phyloP scores from a whole-genome alignment of 306 rosid genomes.

The Oemleria cerasiformis region DNA sequence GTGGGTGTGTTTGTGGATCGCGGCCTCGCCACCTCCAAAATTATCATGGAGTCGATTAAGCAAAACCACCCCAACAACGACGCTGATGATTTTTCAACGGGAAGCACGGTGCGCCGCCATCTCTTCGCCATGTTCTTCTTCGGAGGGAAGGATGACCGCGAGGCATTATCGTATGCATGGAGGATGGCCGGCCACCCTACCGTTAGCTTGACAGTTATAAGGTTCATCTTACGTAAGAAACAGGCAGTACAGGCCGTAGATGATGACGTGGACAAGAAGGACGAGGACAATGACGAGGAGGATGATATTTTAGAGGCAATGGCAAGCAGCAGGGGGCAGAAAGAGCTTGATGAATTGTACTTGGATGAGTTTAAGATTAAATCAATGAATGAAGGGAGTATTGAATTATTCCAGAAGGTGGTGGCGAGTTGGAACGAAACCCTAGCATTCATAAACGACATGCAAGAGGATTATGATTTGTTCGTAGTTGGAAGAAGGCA shows the following conservation, averaged over 20 bases:
- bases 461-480: conserved; percentile 24
- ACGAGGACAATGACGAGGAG: conserved; percentile 7
- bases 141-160: conserved; percentile 57
- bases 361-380: conserved; percentile 19
- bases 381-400: conserved; percentile 11
- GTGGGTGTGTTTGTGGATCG: conserved; percentile 37
- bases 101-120: neutral
- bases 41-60: neutral
- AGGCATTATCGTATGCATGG: conserved; percentile 56
- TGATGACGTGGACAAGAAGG: conserved; percentile 13
- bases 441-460: conserved; percentile 14
- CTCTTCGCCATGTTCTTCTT: conserved; percentile 36
- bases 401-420: conserved; percentile 16
- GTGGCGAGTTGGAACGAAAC: conserved; percentile 38
- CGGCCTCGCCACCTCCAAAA: conserved; percentile 14
- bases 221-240: conserved; percentile 26
- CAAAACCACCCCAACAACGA: neutral
- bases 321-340: conserved; percentile 19
- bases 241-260: neutral
- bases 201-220: conserved; percentile 29
- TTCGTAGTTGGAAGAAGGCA: conserved; percentile 35
- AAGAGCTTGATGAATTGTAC: conserved; percentile 22
- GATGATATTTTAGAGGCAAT: conserved; percentile 18
- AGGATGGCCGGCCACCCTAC: conserved; percentile 46
- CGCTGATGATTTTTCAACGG: neutral